Evolutionary conservation across 306 rosid genomes (phyloP), one percentile per base, ranked within the genome.

Genomic region (Carpinus viminea): DNA sequence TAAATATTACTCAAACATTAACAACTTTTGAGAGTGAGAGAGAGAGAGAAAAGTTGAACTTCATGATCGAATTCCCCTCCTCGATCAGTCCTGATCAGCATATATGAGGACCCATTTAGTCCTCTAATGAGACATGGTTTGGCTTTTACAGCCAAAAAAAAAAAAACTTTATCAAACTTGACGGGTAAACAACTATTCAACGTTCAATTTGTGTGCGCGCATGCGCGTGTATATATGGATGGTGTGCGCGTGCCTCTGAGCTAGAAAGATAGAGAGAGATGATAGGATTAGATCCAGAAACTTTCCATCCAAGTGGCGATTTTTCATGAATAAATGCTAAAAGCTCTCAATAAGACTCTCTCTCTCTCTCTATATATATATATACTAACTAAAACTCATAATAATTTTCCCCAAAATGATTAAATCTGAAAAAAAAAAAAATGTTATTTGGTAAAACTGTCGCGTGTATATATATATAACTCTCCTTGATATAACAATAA

Each of bases 121-220:
- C 84, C 74, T 73, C 86, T 85, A 88, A 89, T 66, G 80, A 83
- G 92, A 87, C 95, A 89, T 77, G 80, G 73, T 70, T 85, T 74
- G 88, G 90, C 92, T 90, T 92, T 90, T 87, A 57, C 87, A 86
- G 7, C 43, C n/a, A n/a, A 72, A 68, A 70, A 76, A 54, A 61
- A 45, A 45, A 21, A 16, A 2, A 46, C 28, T 6, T 6, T 46
- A 41, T 59, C 17, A 16, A n/a, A 65, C 46, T 59, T 77, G 45
- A 68, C 55, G 18, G 15, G 41, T 60, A 34, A 46, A 70, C 16
- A 13, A 28, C 31, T 16, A 47, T 71, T 28, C 3, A 78, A 51
- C 47, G 26, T 36, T 50, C 64, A 74, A 59, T 45, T 69, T 55
- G 20, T 34, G 36, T 21, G 36, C 21, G 64, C 16, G 45, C 54